Evolutionary conservation across 768 basidiomycete genomes (phyloP).

Genomic region (Podaxis pistillaris): DNA sequence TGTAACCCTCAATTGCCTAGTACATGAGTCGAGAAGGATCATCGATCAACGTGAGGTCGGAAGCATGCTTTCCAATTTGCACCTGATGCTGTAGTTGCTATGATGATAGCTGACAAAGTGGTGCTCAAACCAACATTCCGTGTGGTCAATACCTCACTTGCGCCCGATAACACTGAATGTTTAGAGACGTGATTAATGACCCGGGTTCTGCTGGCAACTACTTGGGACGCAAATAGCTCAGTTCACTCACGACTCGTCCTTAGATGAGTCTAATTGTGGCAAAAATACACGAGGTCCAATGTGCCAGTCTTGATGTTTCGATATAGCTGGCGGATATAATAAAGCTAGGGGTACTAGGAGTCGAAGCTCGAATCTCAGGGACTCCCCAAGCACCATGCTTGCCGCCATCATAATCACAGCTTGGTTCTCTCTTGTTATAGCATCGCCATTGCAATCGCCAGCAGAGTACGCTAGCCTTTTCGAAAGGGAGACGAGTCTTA

Average conservation of each 20-base stretch:
- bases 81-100: neutral
- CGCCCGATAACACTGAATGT: too few species aligned
- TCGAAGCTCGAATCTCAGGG: neutral
- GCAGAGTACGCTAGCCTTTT: constrained; percentile 20
- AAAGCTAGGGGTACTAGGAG: neutral
- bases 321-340: neutral
- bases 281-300: neutral
- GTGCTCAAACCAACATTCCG: neutral
- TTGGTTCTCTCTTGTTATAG: neutral
- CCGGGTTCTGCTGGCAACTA: neutral
- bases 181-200: too few species aligned
- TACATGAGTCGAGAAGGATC: neutral
- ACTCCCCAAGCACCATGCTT: neutral
- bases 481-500: constrained; percentile 24
- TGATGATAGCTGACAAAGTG: neutral
- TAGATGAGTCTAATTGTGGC: neutral
- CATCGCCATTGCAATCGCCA: constrained; percentile 4
- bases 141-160: too few species aligned
- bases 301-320: neutral
- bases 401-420: neutral
- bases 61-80: neutral
- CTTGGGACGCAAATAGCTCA: neutral
- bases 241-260: neutral
- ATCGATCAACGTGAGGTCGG: neutral
- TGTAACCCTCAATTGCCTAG: neutral